Evolutionary conservation across 164 flowering plant genomes (phyloP).

Genomic region (Litsea cubeba): DNA sequence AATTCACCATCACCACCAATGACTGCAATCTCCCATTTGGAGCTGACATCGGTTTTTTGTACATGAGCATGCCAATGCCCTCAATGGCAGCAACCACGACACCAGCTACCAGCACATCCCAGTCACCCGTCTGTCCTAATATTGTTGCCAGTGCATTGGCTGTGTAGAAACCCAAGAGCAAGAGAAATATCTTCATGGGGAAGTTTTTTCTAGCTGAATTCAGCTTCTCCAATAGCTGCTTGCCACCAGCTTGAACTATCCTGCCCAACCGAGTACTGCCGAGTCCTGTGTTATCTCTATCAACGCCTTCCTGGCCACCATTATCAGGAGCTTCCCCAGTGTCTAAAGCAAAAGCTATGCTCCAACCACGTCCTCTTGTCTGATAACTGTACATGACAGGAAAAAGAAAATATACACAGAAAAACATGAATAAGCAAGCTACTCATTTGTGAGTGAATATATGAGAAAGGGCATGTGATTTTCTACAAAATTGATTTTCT

Average conservation of each 20-base stretch:
- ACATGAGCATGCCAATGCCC: constrained; percentile 89
- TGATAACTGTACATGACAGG: constrained; percentile 24
- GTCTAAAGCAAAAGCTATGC: constrained; percentile 56
- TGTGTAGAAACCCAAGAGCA: constrained; percentile 84
- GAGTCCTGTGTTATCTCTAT: constrained; percentile 38
- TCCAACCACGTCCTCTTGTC: constrained; percentile 38
- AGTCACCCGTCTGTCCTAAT: constrained; percentile 94
- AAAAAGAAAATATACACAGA: background rate
- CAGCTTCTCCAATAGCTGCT: constrained; percentile 63
- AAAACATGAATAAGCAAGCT: background rate
- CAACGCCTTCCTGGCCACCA: constrained; percentile 38
- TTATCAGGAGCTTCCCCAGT: constrained; percentile 50
- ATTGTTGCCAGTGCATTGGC: constrained; percentile 96
- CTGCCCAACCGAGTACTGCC: constrained; percentile 80
- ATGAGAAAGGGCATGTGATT: background rate
- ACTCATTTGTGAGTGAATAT: background rate
- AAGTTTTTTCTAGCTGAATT: constrained; percentile 78
- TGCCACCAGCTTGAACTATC: constrained; percentile 71
- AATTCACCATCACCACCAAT: constrained; percentile 73
- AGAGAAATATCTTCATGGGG: constrained; percentile 86
- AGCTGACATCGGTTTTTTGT: constrained; percentile 43
- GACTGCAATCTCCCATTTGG: constrained; percentile 48
- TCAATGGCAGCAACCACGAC: constrained; percentile 94
- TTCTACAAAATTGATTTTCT: too few relatives aligned
- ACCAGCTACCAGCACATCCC: constrained; percentile 97